Evolutionary conservation across 192 early-diverging fungal genomes (phyloP).

Genomic region (Haplosporangium gracile): DNA sequence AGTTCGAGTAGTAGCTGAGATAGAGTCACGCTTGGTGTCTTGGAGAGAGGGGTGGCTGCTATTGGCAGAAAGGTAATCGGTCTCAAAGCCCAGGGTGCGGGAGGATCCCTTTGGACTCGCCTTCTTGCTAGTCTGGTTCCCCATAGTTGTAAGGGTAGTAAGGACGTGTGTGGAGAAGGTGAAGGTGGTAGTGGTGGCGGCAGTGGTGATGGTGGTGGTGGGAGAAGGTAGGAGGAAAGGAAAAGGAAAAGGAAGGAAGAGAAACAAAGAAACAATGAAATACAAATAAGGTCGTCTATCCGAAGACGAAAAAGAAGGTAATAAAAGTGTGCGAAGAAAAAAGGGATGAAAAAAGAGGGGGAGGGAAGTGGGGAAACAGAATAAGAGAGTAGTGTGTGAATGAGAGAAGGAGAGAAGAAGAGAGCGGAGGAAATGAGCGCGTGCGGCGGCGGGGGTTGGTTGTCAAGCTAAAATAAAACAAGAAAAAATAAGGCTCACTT

Average conservation of each 20-base stretch:
- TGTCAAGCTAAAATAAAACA: not conserved
- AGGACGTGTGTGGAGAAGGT: too few species aligned
- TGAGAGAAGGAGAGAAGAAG: not conserved
- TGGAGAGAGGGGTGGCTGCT: not conserved
- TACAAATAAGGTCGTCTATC: slow-evolving; percentile 7
- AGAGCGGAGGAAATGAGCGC: not conserved
- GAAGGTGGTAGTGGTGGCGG: not conserved
- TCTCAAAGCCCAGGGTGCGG: slow-evolving; percentile 4
- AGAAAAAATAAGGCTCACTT: not conserved
- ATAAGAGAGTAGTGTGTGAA: not conserved
- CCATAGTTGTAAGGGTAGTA: slow-evolving; percentile 3
- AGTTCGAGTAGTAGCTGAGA: not conserved
- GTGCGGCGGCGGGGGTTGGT: not conserved
- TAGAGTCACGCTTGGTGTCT: slow-evolving; percentile 1
- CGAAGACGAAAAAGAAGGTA: not conserved
- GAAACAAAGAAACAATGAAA: not conserved
- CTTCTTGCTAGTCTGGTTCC: slow-evolving; percentile 34
- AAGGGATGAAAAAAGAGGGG: not conserved
- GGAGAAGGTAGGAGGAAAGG: not conserved
- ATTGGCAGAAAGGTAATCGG: slow-evolving; percentile 1
- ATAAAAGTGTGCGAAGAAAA: not conserved
- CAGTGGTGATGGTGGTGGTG: not conserved
- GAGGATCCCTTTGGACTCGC: slow-evolving; percentile 21
- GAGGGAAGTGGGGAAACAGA: not conserved
- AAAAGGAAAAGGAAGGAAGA: not conserved